Evolutionary conservation across 2,329 filamentous ascomycete genomes (phyloP).

Genomic region (Penicillium sp.): DNA sequence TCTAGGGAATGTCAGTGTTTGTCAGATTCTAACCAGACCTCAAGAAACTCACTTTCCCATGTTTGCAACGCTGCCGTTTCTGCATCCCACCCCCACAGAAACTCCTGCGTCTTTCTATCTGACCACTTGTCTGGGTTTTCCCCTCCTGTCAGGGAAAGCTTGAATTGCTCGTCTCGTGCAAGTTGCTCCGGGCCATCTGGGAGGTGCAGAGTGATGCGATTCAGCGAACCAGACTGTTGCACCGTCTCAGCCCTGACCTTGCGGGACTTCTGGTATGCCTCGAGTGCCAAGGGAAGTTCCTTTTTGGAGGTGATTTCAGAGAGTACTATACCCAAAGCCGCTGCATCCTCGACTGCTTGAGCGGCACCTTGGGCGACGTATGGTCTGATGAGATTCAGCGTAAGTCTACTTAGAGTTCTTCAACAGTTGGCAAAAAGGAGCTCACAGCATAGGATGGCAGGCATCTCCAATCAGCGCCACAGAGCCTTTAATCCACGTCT

Average conservation of each 20-base stretch:
- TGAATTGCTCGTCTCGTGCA: slow-evolving; percentile 47
- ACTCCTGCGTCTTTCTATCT: slow-evolving; percentile 66
- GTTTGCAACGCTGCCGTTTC: slow-evolving; percentile 37
- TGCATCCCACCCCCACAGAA: slow-evolving; percentile 45
- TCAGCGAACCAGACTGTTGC: slow-evolving; percentile 42
- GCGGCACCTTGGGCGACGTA: slow-evolving; percentile 53
- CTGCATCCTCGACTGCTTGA: slow-evolving; percentile 52
- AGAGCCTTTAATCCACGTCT: slow-evolving; percentile 40
- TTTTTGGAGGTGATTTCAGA: slow-evolving; percentile 36
- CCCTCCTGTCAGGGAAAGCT: slow-evolving; percentile 30
- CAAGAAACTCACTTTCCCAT: slow-evolving; percentile 35
- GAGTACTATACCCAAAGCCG: slow-evolving; percentile 40
- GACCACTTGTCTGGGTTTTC: slow-evolving; percentile 66
- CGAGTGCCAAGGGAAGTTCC: slow-evolving; percentile 42
- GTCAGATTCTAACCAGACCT: not conserved
- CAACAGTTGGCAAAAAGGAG: not conserved
- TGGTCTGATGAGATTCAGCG: slow-evolving; percentile 24
- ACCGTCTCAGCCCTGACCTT: slow-evolving; percentile 47
- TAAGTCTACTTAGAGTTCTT: not conserved
- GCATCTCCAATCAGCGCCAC: slow-evolving; percentile 49
- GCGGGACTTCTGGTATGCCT: slow-evolving; percentile 43
- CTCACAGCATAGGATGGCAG: slow-evolving; percentile 53
- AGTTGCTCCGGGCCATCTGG: slow-evolving; percentile 47
- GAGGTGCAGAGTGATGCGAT: slow-evolving; percentile 43
- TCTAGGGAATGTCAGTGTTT: not conserved